phyloP scores from a whole-genome alignment of 768 basidiomycete species.

The Suillus discolor region DNA sequence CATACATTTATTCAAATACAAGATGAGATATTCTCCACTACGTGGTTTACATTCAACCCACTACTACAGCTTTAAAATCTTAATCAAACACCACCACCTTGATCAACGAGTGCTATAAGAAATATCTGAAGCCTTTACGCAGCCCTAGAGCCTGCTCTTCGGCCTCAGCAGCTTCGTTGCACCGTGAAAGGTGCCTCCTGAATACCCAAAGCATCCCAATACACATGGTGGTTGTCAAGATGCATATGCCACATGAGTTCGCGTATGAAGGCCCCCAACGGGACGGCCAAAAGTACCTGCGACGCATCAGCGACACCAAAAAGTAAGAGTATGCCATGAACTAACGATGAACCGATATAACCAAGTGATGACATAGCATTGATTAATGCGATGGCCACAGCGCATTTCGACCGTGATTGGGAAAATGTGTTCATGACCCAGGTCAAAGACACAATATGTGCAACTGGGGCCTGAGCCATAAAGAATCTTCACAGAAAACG shows the following conservation, averaged over 20 bases:
- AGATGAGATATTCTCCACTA: neutral
- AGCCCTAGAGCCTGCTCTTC: constrained; percentile 38
- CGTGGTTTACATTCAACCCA: neutral
- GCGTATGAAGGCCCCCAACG: constrained; percentile 71
- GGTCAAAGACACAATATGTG: constrained; percentile 61
- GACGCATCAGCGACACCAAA: neutral
- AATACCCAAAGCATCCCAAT: constrained; percentile 54
- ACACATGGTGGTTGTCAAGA: constrained; percentile 51
- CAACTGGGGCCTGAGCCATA: constrained; percentile 72
- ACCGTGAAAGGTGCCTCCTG: constrained; percentile 40
- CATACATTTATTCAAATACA: neutral
- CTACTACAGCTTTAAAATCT: neutral
- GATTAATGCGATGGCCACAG: constrained; percentile 79
- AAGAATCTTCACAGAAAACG: constrained; percentile 52
- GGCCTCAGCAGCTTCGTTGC: constrained; percentile 42
- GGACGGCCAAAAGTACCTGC: constrained; percentile 65
- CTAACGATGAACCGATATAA: constrained; percentile 79
- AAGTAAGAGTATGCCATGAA: constrained; percentile 22
- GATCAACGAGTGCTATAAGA: constrained; percentile 33
- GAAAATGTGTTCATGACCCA: constrained; percentile 64
- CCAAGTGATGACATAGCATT: constrained; percentile 81
- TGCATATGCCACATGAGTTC: constrained; percentile 75
- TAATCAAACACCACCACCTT: neutral
- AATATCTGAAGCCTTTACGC: constrained; percentile 45
- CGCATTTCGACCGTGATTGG: constrained; percentile 77